Evolutionary conservation across 2,329 filamentous ascomycete species (phyloP).

Genomic region (Cercospora sp.): DNA sequence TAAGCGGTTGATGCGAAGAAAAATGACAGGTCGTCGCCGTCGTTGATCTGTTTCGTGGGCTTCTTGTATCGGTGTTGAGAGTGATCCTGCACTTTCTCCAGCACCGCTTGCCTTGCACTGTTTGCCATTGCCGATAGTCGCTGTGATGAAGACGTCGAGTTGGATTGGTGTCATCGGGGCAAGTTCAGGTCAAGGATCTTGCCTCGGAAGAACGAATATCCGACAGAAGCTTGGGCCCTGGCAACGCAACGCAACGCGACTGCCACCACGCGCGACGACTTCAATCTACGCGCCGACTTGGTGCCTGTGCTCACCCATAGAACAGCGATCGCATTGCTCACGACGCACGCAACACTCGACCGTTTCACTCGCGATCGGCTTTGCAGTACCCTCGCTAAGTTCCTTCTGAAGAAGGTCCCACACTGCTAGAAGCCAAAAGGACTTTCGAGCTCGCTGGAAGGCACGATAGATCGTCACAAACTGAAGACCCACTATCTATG

Average conservation of each 20-base stretch:
- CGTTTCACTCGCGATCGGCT: neutral
- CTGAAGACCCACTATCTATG: neutral
- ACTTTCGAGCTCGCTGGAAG: neutral
- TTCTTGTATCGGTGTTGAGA: slow-evolving; percentile 55
- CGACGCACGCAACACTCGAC: neutral
- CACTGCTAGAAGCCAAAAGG: neutral
- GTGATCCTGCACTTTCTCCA: slow-evolving; percentile 18
- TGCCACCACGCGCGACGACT: neutral
- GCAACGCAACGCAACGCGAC: neutral
- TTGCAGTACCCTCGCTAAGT: neutral
- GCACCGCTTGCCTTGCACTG: neutral
- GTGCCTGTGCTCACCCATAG: neutral
- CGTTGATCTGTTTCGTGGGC: slow-evolving; percentile 80
- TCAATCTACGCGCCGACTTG: neutral
- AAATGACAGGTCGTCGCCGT: slow-evolving; percentile 73
- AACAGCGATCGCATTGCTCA: neutral
- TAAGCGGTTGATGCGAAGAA: slow-evolving; percentile 84
- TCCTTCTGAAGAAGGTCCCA: neutral
- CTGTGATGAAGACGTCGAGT: neutral
- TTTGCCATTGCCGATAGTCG: neutral
- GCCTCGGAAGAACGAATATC: neutral
- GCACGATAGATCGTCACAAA: neutral
- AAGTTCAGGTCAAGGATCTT: neutral
- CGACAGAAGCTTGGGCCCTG: neutral
- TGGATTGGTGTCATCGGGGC: neutral